phyloP scores from a whole-genome alignment of 2,329 filamentous ascomycete genomes.

The Epichloe elymi region DNA sequence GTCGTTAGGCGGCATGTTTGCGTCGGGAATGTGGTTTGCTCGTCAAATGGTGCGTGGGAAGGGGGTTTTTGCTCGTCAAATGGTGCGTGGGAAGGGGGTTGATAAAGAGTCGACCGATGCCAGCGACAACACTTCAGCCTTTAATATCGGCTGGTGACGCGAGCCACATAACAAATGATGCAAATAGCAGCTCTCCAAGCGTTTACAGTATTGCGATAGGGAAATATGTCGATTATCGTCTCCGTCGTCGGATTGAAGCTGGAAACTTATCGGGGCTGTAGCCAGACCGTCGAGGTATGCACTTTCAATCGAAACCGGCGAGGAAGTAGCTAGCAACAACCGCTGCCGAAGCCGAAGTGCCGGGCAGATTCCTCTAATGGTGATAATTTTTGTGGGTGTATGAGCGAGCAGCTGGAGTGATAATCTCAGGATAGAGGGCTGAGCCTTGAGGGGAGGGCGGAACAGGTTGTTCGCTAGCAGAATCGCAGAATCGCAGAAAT shows the following conservation, averaged over 20 bases:
- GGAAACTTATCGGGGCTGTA: not conserved
- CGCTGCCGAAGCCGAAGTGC: not conserved
- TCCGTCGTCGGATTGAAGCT: not conserved
- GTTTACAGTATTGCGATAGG: not conserved
- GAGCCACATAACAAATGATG: not conserved
- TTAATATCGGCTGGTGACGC: not conserved
- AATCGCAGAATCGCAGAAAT: not conserved
- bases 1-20: slow-evolving; percentile 28
- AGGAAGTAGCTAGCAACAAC: not conserved
- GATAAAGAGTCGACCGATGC: not conserved
- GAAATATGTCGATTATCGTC: not conserved
- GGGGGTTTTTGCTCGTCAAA: not conserved
- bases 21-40: slow-evolving; percentile 6
- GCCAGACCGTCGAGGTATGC: not conserved
- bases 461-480: not conserved
- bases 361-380: not conserved
- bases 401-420: not conserved
- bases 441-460: not conserved
- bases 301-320: not conserved
- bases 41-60: not conserved
- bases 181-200: not conserved
- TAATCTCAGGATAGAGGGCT: not conserved
- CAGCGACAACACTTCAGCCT: not conserved
- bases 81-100: not conserved
- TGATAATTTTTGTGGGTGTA: not conserved